Base-by-base conservation (phyloP, 495 filamentous ascomycete genomes). In the Bathelium albidoporum region DNA sequence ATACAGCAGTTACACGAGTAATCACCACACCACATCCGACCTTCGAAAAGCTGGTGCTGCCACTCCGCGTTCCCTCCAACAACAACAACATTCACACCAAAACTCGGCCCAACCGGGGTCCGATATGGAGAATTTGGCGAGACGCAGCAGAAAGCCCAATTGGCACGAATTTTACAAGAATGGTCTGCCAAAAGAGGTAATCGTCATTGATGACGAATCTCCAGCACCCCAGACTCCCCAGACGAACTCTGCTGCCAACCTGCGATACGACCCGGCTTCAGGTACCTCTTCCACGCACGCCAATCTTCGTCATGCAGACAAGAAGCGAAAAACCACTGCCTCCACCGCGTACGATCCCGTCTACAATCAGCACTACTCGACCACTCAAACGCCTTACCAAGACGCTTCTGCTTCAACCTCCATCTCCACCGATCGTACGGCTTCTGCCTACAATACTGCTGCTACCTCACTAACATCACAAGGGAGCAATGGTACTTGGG, bases 91-190 rank as follows among this genome's bases (percentile, higher is more conserved):
- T 9, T 31, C 34, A n/a, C 28, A 49, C 5, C 59, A 67, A 22
- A 12, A 63, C 36, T 61, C 63, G 22, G 29, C 49, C 24, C 49
- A 55, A 29, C 49, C 20, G 52, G 44, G 32, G 62, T 68, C 44
- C 39, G 32, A 36, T 11, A 58, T 53, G 32, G 31, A 44, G 20
- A 43, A 26, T 18, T 64, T 65, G 34, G 53, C 26, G 34, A 58
- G 61, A 32, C 49, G 41, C 24, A 64, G 66, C 32, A 60, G 64
- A n/a, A 69, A 59, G 41, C 89, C 63, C 24, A 85, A 97, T 78
- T 97, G 93, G 93, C 76, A 83, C 34, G 83, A 85, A 64, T 97
- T 95, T 72, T 97, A 96, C 75, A 89, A 89, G 73, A 95, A 96
- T 75, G 93, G 93, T 22, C 74, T 93, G 18, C 93, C 93, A 16